Evolutionary conservation across 2,329 filamentous ascomycete genomes (phyloP), one percentile per base, ranked within the genome.

Genomic region (Cladophialophora carrionii): DNA sequence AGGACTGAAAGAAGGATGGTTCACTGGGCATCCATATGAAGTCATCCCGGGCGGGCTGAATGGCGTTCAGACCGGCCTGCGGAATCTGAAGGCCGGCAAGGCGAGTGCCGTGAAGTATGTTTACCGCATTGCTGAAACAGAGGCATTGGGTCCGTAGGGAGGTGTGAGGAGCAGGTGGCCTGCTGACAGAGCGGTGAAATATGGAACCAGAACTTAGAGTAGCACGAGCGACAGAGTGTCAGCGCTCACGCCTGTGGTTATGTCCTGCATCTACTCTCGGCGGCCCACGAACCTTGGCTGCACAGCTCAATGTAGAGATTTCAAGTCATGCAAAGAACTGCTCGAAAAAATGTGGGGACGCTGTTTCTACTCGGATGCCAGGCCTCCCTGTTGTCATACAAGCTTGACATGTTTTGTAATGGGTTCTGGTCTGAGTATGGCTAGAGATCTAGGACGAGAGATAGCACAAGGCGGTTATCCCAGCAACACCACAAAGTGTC

Each of bases 51-150:
- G 85, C 3, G 86, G 86, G 0, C 70, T 89, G 57, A 77, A 73
- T 4, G 85, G 86, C 0, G 74, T 88, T 2, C 76, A 87, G 71
- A 75, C 72, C 41, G 87, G 78, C 0, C 72, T 90, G 74, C 73
- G 75, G 69, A 82, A 85, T 66, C 73, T 90, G 72, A 84, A 82
- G 73, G 80, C 79, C 26, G 87, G 87, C 0, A 86, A 84, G 74
- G 86, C 84, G 29, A 87, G 84, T 71, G 87, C 81, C 1, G 79
- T 85, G 0, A 90, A 90, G 76, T 89, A 88, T 77, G 83, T 90
- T 9, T 34, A 32, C 9, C 52, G 52, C 3, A 54, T 54, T 32
- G 29, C 24, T 31, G 52, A 54, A 22, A 32, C 52, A 10, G 48
- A 51, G 48, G 48, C n/a, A 6, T 51, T 51, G 9, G 14, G 20